Percentiles rank a stretch among this genome's conserved stretches.
These are phyloP conservation scores for Podospora pseudopauciseta DNA, from an alignment of 495 filamentous ascomycete species.

Conservation along the genomic window DNA sequence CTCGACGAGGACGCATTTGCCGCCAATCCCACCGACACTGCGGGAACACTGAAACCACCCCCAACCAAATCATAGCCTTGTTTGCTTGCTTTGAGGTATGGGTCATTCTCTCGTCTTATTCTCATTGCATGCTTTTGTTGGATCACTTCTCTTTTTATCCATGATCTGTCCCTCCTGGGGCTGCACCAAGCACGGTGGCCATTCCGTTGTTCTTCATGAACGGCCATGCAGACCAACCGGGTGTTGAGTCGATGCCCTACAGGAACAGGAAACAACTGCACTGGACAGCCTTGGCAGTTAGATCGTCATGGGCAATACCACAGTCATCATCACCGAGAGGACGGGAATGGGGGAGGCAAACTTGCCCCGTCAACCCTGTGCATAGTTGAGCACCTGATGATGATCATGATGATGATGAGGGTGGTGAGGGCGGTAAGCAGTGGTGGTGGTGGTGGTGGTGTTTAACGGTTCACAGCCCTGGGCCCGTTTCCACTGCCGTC, in stretches of 20 bases:
- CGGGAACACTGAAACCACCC: background rate
- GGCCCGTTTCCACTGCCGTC: slow-evolving; percentile 9
- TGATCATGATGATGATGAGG: background rate
- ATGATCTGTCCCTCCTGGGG: background rate
- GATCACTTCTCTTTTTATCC: background rate
- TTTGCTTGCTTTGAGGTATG: background rate
- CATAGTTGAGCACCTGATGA: background rate
- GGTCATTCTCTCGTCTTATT: background rate
- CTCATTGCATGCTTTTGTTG: background rate
- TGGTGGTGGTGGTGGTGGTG: background rate
- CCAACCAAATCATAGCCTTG: background rate
- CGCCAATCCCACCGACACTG: background rate
- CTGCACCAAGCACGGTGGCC: background rate
- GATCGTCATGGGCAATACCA: background rate
- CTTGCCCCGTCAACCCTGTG: background rate
- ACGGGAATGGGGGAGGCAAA: background rate
- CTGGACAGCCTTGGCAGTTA: background rate
- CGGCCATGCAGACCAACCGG: background rate
- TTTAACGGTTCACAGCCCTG: background rate
- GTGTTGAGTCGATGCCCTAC: background rate
- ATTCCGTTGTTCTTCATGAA: background rate
- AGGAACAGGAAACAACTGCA: background rate
- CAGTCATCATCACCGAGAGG: background rate
- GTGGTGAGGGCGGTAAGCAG: background rate
- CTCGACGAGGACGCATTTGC: background rate